phyloP scores from a whole-genome alignment of 225 moss, liverwort and hornwort genomes.

The Anthoceros angustus region DNA sequence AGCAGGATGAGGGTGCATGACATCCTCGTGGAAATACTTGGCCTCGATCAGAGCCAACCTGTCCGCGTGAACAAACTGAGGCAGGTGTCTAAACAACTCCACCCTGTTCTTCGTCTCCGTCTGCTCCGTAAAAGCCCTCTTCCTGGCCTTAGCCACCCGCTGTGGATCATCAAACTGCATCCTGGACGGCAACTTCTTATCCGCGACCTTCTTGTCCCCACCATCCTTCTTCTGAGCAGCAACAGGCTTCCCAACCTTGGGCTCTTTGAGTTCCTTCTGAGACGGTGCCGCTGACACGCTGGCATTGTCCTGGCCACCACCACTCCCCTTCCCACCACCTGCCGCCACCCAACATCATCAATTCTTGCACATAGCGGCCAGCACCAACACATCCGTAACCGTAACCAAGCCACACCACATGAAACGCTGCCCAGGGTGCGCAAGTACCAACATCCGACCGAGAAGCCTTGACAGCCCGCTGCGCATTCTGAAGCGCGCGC shows the following conservation, averaged over 20 bases:
- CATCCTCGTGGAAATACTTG: conserved; percentile 78
- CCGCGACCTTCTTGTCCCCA: conserved; percentile 32
- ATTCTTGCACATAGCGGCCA: neutral
- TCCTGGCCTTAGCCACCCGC: conserved; percentile 67
- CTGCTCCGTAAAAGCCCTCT: conserved; percentile 68
- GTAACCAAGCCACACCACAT: conserved; percentile 6
- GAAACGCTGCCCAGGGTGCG: no score
- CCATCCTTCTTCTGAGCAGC: conserved; percentile 24
- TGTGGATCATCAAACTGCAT: conserved; percentile 82
- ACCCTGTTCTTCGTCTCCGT: conserved; percentile 97
- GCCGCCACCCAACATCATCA: neutral
- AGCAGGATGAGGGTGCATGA: conserved; percentile 71
- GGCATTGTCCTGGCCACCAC: neutral
- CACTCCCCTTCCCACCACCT: neutral
- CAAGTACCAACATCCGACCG: conserved; percentile 35
- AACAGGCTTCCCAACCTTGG: conserved; percentile 26
- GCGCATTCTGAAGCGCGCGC: conserved; percentile 71
- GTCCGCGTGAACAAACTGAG: conserved; percentile 81
- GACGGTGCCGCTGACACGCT: no score
- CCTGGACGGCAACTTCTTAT: conserved; percentile 44
- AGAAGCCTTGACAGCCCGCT: conserved; percentile 65
- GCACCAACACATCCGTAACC: neutral
- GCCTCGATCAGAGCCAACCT: conserved; percentile 69
- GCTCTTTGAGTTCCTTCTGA: conserved; percentile 12
- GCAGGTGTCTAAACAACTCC: conserved; percentile 86